These are phyloP conservation scores for Aegle marmelos DNA, from an alignment of 345 rosid species.

Conservation along the genomic window DNA sequence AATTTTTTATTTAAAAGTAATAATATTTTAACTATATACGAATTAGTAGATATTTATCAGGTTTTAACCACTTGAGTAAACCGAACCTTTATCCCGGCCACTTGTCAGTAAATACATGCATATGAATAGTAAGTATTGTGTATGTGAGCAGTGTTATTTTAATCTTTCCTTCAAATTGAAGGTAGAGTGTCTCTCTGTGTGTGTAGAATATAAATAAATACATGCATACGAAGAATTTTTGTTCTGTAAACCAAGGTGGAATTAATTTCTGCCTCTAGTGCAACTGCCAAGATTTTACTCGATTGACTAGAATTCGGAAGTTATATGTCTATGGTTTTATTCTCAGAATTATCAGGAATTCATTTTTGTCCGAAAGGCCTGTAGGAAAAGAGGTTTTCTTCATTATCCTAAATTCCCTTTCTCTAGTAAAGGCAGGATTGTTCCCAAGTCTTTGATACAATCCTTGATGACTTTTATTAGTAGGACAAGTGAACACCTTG, in stretches of 20 bases:
- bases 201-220: too few species aligned
- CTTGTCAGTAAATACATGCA: too few species aligned
- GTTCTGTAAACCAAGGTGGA: too few species aligned
- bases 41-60: too few species aligned
- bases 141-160: background rate
- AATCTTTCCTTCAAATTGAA: background rate
- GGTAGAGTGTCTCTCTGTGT: too few species aligned
- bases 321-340: background rate
- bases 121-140: slow-evolving; percentile 49
- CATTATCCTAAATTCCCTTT: background rate
- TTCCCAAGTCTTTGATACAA: background rate
- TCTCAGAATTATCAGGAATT: background rate
- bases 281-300: background rate
- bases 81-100: too few species aligned
- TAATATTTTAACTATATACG: too few species aligned
- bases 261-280: too few species aligned
- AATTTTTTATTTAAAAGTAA: too few species aligned
- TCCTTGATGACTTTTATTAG: background rate
- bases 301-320: background rate
- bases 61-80: too few species aligned
- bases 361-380: background rate
- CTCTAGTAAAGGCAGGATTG: background rate
- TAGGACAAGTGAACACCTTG: background rate
- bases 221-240: too few species aligned
- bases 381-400: background rate